Percentiles rank a stretch among this genome's conserved stretches.
These are phyloP conservation scores for Pleurotus tuoliensis DNA, from an alignment of 768 basidiomycete genomes.

Conservation along the genomic window DNA sequence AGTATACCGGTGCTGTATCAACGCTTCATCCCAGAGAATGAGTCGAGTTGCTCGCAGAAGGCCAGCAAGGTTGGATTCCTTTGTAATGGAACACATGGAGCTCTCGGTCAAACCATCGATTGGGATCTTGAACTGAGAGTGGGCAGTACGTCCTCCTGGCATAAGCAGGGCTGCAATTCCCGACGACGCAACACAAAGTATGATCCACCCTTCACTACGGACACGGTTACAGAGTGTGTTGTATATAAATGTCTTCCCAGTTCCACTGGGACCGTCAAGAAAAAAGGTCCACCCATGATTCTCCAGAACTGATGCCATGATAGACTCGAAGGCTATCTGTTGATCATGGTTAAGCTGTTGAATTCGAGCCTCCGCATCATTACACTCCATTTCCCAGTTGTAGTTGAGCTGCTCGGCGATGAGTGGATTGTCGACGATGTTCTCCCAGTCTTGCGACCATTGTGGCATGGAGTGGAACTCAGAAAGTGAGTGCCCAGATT, in stretches of 20 bases:
- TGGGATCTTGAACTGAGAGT: slow-evolving; percentile 47
- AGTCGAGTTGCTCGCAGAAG: slow-evolving; percentile 26
- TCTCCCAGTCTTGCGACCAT: too few species aligned
- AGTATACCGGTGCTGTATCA: too few species aligned
- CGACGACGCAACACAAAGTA: slow-evolving; percentile 43
- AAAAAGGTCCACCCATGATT: too few species aligned
- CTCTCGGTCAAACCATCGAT: slow-evolving; percentile 24
- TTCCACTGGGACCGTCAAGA: slow-evolving; percentile 37
- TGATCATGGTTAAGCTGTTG: slow-evolving; percentile 12
- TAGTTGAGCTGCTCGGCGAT: too few species aligned
- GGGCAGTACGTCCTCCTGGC: slow-evolving; percentile 39
- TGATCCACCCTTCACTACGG: slow-evolving; percentile 23
- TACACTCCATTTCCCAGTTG: too few species aligned
- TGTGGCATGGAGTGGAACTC: too few species aligned
- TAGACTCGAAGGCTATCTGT: slow-evolving; percentile 19
- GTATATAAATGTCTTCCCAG: slow-evolving; percentile 43
- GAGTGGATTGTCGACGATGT: too few species aligned
- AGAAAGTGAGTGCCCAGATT: background rate
- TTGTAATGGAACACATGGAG: slow-evolving; percentile 30
- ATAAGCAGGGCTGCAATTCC: slow-evolving; percentile 11
- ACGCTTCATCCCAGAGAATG: slow-evolving; percentile 42
- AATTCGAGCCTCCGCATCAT: too few species aligned
- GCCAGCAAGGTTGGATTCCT: slow-evolving; percentile 24
- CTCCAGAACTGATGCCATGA: slow-evolving; percentile 26
- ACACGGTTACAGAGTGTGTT: slow-evolving; percentile 29